Base-by-base conservation (phyloP, 257 asterid species). In the Nicotiana attenuata region DNA sequence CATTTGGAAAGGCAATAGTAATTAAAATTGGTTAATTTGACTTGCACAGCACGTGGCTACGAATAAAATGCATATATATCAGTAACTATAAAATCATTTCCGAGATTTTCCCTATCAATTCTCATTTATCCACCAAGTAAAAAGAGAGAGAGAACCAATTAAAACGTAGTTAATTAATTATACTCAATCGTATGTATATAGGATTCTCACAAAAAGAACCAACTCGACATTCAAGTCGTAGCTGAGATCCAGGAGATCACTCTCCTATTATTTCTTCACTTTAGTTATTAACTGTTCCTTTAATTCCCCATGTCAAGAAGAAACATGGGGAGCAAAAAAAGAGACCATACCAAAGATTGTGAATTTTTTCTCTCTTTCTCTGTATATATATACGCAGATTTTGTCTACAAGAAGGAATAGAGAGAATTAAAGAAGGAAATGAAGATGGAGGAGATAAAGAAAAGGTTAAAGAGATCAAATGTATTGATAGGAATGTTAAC, bases 401-500 rank as follows among this genome's bases (percentile, higher is more conserved):
- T n/a, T 77, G 35, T 20, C 5, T 17, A 55, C 11, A 52, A 67
- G 50, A 6, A 22, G n/a, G 22, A 14, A 29, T 53, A 57, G 0
- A 47, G 38, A 5, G 0, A 20, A 1, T 8, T n/a, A 7, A 56
- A 17, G 24, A 56, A 13, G 78, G 3, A 20, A 22, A 73, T 45
- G 35, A 13, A 56, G 33, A 4, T 9, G 15, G 67, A 16, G 47
- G 24, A 31, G 26, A 41, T 45, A 31, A 24, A 65, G 75, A 8
- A 4, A 91, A 87, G 84, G 83, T 59, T 60, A n/a, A 64, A 76
- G 73, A 81, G 89, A 83, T 15, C 79, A 50, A 55, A 69, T 47
- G 65, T 80, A 28, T 80, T 80, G 33, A 29, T 88, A 0, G 94
- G 91, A 3, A 90, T 91, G 96, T 67, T 91, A 2, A 0, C 50